Base-by-base conservation (phyloP, 768 basidiomycete species). In the Kwoniella sp. region DNA sequence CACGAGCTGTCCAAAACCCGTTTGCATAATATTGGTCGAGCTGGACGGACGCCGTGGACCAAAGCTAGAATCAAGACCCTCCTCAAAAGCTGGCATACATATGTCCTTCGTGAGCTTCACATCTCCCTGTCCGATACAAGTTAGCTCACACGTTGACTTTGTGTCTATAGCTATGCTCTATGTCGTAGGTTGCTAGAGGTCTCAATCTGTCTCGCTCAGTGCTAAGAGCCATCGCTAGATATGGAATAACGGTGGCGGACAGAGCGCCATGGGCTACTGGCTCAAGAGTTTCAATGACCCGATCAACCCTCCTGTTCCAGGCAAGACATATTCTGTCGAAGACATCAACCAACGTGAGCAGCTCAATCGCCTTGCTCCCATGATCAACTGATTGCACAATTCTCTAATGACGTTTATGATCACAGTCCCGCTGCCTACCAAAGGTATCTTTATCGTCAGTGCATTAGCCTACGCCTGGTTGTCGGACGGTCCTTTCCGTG, bases 301-400 rank as follows among this genome's bases (percentile, higher is more conserved):
- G 4, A 64, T 48, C 2, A 58, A 60, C 1, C 25, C 64, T 12
- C 67, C 68, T 0, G 69, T 67, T 0, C 68, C 70, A 1, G 73
- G 68, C 0, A 49, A 55, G 17, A 22, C n/a, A 24, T 76, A 63
- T 61, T 65, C 65, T 12, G 63, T 71, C 4, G 33, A 56, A 0
- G 63, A 74, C 47, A 71, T 74, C 65, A 67, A 74, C 21, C 60
- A 60, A 19, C 54, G 69, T 71, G 24, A 59, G 66, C 62, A 2
- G 12, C 0, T 2, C 17, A 4, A 9, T 44, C 7, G 17, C 17
- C 3, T 44, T 10, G 10, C 40, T 19, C 40, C 17, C n/a, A n/a
- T n/a, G n/a, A n/a, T n/a, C n/a, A n/a, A 15, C 40, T 44, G 40
- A 44, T 19, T 9, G 33, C 33, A 9, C 3, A 19, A 44, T 10